Evolutionary conservation across 129 eudicot genomes (phyloP), one percentile per base, ranked within the genome.

Genomic region (Artemisia tridentata): DNA sequence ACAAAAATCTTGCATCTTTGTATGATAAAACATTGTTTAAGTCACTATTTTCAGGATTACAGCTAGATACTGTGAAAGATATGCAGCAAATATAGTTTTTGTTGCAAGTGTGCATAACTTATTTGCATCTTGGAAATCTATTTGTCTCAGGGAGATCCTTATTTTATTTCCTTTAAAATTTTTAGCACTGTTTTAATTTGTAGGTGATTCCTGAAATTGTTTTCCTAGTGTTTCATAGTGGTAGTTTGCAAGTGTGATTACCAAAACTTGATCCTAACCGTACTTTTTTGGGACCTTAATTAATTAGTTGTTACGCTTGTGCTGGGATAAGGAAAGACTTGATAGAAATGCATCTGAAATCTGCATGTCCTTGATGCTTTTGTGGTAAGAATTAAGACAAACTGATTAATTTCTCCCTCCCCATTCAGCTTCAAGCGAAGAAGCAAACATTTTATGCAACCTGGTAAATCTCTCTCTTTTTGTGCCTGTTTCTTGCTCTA

Each of bases 341-440:
- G 23, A 20, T 48, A 29, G 14, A 0, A 20, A 20, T 20, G 23
- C 23, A 20, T 20, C 23, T 20, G 23, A 20, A 20, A 20, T 20
- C 23, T 45, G 19, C 59, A 19, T 67, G 23, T 41, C 54, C 23
- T 56, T 64, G 13, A 61, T 52, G 34, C 29, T 17, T 69, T 47
- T 45, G 48, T 13, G 18, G 43, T 25, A 21, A 13, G 41, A 14
- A 25, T 21, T 10, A 25, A 11, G 1, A 13, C 19, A 8, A 7
- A 60, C 65, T 60, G 12, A 13, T 68, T 65, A n/a, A 49, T 31
- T 63, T 46, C 45, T 71, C n/a, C n/a, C n/a, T n/a, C 10, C 52
- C 10, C 71, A 48, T 63, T 58, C 84, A 95, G 99, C 96, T 88
- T 72, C 72, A 79, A 78, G 89, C 99, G 20, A 85, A 87, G 85